These are phyloP conservation scores for Groenewaldozyma tartarivorans DNA, from an alignment of 805 yeast genomes.

Conservation along the genomic window DNA sequence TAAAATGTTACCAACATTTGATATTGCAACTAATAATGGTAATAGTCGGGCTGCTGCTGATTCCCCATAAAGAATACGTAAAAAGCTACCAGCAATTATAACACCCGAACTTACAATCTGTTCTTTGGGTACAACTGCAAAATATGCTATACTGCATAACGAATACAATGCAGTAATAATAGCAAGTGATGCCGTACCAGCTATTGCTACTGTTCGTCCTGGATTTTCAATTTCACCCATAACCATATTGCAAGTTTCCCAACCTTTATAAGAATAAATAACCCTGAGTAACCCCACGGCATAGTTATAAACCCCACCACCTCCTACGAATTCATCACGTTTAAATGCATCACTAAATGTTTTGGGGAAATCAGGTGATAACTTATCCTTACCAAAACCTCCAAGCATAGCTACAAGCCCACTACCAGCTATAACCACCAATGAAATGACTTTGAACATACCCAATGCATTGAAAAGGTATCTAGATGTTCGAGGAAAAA, in stretches of 20 bases:
- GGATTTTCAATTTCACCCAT: constrained; percentile 51
- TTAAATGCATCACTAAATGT: constrained; percentile 34
- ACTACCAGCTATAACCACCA: constrained; percentile 38
- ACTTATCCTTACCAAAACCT: constrained; percentile 17
- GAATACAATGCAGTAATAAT: constrained; percentile 45
- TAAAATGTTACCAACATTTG: constrained; percentile 55
- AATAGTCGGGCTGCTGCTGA: constrained; percentile 39
- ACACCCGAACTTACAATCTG: constrained; percentile 45
- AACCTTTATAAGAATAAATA: constrained; percentile 57
- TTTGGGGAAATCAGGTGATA: constrained; percentile 20
- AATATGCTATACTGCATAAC: constrained; percentile 48
- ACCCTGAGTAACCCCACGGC: constrained; percentile 51
- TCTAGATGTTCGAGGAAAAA: constrained; percentile 42
- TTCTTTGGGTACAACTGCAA: constrained; percentile 39
- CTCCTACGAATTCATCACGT: constrained; percentile 27
- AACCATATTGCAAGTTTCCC: constrained; percentile 63
- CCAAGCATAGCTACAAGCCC: constrained; percentile 38
- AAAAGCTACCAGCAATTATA: constrained; percentile 53
- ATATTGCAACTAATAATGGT: constrained; percentile 50
- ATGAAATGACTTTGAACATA: constrained; percentile 41
- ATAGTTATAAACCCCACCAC: constrained; percentile 39
- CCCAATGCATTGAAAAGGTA: constrained; percentile 46
- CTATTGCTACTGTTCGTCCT: constrained; percentile 43
- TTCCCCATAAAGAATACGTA: constrained; percentile 49
- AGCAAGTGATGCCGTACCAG: constrained; percentile 51